Evolutionary conservation across 495 filamentous ascomycete genomes (phyloP).

Genomic region (Ascobolus immersus): DNA sequence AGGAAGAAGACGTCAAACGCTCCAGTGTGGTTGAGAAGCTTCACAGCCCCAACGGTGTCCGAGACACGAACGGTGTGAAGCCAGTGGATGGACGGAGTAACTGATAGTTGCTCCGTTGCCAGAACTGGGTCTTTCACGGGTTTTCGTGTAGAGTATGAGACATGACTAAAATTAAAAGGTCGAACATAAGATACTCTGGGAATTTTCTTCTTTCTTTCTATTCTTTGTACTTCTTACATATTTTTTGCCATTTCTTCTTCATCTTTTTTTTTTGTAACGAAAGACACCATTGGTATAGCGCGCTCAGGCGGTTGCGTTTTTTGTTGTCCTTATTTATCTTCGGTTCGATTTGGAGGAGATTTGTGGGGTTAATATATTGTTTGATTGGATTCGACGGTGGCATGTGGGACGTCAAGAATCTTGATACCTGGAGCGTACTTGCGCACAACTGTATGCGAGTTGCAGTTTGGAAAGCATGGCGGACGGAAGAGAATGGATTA

Average conservation of each 20-base stretch:
- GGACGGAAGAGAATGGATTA: too few species aligned
- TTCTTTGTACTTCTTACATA: not conserved
- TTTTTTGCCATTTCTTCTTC: constrained; percentile 8
- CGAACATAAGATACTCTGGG: constrained; percentile 1
- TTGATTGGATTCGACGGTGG: too few species aligned
- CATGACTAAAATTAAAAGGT: not conserved
- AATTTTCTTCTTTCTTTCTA: not conserved
- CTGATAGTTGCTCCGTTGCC: not conserved
- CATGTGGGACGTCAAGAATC: too few species aligned
- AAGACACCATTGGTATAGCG: too few species aligned
- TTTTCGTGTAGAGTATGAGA: not conserved
- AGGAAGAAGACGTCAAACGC: constrained; percentile 66
- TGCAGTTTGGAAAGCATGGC: too few species aligned
- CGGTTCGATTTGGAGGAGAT: not conserved
- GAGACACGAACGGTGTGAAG: constrained; percentile 10
- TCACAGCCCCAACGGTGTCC: constrained; percentile 20
- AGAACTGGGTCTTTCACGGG: not conserved
- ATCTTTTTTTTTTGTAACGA: constrained; percentile 4
- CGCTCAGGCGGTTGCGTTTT: too few species aligned
- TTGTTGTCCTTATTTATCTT: not conserved
- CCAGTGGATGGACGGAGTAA: not conserved
- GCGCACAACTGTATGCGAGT: too few species aligned
- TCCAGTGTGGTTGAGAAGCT: constrained; percentile 21
- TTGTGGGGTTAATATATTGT: too few species aligned
- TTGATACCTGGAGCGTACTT: too few species aligned